Evolutionary conservation across 371 early-diverging fungal genomes (phyloP).

Genomic region (Rhizomucor miehei): DNA sequence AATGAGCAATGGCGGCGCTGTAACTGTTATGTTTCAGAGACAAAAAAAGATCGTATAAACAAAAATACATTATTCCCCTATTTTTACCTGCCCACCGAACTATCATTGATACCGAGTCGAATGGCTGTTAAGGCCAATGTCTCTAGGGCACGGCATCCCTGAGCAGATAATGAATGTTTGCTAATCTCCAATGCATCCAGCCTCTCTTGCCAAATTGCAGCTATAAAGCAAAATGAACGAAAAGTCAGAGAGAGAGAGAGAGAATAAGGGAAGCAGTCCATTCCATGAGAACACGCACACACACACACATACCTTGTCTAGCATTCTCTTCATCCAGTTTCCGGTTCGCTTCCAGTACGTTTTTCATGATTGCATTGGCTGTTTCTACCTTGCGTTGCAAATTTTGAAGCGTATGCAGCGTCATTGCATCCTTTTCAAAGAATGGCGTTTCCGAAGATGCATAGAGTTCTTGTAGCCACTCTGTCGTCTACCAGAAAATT

Average conservation of each 20-base stretch:
- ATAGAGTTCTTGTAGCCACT: conserved; percentile 14
- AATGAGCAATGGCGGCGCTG: conserved; percentile 13
- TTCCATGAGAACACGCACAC: not conserved
- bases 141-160: conserved; percentile 14
- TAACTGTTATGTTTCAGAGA: conserved; percentile 4
- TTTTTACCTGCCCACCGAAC: conserved; percentile 11
- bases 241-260: not conserved
- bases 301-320: conserved; percentile 11
- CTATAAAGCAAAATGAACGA: not conserved
- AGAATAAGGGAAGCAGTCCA: too few relatives aligned
- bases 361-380: conserved; percentile 10
- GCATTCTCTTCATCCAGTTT: conserved; percentile 8
- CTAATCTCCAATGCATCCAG: conserved; percentile 9
- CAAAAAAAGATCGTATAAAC: too few relatives aligned
- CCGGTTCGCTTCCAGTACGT: conserved; percentile 7
- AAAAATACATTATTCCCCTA: too few relatives aligned
- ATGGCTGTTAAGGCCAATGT: conserved; percentile 9
- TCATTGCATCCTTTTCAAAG: conserved; percentile 5
- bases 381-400: conserved; percentile 11
- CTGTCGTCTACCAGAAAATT: conserved; percentile 6
- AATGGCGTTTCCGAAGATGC: conserved; percentile 5
- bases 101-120: conserved; percentile 13
- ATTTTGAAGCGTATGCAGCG: conserved; percentile 10
- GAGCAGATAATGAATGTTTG: conserved; percentile 2
- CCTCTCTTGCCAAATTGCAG: conserved; percentile 15